Evolutionary conservation across 2,329 filamentous ascomycete genomes (phyloP).

Genomic region (Fusarium burgessii): DNA sequence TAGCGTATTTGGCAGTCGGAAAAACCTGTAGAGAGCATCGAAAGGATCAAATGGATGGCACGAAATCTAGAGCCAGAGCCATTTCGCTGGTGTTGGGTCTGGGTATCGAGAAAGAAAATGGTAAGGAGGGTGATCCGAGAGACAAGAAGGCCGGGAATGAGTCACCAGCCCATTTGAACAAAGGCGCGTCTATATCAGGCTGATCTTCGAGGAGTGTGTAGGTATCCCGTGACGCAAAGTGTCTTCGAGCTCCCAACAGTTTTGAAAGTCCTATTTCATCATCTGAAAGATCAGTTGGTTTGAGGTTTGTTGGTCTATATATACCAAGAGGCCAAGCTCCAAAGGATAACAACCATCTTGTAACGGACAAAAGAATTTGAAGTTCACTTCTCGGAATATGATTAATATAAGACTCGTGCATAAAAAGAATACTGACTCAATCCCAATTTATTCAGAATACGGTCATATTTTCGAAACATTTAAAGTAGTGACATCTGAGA

Average conservation of each 20-base stretch:
- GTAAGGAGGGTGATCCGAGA: neutral
- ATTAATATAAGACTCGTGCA: neutral
- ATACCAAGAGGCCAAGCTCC: conserved; percentile 2
- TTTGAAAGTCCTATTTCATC: neutral
- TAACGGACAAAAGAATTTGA: neutral
- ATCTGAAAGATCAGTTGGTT: neutral
- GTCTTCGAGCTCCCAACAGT: neutral
- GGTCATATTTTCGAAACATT: neutral
- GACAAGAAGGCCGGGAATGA: neutral
- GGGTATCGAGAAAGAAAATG: neutral
- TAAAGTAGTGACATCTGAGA: neutral
- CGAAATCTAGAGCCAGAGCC: conserved; percentile 2
- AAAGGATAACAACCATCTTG: neutral
- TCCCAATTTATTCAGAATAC: neutral
- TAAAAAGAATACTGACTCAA: too few species aligned
- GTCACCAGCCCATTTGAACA: neutral
- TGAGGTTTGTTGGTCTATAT: neutral
- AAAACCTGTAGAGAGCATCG: conserved; percentile 5
- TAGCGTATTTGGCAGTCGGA: neutral
- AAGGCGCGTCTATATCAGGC: neutral
- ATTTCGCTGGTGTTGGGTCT: neutral
- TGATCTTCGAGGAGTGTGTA: neutral
- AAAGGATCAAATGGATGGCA: neutral
- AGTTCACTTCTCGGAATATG: neutral
- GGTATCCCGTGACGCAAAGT: neutral